These are phyloP conservation scores for Poa annua DNA, from an alignment of 176 grass and related monocot species.

Conservation along the genomic window DNA sequence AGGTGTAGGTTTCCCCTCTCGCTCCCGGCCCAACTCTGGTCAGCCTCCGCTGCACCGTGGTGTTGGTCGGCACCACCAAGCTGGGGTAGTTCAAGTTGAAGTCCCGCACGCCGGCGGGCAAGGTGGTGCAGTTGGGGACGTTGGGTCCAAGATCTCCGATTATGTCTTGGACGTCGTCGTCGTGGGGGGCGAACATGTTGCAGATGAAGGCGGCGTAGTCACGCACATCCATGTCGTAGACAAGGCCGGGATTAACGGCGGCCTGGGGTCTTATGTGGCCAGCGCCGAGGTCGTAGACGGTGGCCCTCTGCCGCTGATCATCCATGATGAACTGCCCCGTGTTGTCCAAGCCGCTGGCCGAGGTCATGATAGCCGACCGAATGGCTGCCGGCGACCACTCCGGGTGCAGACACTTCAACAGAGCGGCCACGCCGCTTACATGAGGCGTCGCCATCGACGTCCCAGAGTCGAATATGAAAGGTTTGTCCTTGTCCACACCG, in stretches of 20 bases:
- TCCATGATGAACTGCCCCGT: not conserved
- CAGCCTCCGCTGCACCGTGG: not conserved
- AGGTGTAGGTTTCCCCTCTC: not conserved
- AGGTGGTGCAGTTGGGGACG: not conserved
- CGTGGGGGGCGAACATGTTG: not conserved
- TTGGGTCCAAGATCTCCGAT: not conserved
- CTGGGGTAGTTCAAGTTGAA: not conserved
- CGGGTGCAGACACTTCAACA: not conserved
- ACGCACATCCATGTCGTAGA: not conserved
- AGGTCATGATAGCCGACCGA: not conserved
- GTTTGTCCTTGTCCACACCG: not conserved
- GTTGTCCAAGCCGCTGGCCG: not conserved
- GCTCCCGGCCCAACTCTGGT: not conserved
- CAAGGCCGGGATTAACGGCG: not conserved
- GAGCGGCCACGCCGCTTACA: not conserved
- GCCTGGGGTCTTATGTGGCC: not conserved
- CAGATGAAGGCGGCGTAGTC: not conserved
- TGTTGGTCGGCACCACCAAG: not conserved
- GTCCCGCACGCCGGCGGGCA: not conserved
- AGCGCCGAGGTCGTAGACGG: not conserved
- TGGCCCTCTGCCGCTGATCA: not conserved
- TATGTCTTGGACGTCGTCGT: not conserved
- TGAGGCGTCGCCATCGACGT: not conserved
- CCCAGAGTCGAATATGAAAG: not conserved
- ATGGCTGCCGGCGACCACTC: not conserved